Evolutionary conservation across 179 eudicot species (phyloP).

Genomic region (Silene coronaria): DNA sequence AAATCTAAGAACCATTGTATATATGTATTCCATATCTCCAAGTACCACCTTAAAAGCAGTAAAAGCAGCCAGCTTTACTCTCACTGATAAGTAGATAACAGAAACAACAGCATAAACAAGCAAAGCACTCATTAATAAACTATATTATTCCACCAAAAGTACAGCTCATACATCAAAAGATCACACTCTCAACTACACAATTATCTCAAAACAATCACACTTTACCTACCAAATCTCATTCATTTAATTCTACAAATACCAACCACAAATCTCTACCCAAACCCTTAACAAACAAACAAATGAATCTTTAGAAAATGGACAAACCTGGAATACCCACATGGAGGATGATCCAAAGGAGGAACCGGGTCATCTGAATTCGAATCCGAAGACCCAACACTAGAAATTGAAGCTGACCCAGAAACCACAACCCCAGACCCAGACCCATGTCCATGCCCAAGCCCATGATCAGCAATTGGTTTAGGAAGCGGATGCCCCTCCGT

Average conservation of each 20-base stretch:
- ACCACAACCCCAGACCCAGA: constrained; percentile 19
- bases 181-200: constrained; percentile 11
- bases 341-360: constrained; percentile 43
- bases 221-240: neutral
- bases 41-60: neutral
- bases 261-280: neutral
- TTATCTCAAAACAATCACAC: neutral
- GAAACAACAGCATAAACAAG: neutral
- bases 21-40: neutral
- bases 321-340: constrained; percentile 49
- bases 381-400: constrained; percentile 79
- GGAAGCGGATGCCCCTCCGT: constrained; percentile 59
- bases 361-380: constrained; percentile 65
- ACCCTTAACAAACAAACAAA: neutral
- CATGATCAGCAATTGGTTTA: constrained; percentile 33
- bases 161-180: constrained; percentile 21
- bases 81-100: neutral
- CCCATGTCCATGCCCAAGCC: neutral
- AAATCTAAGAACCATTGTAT: neutral
- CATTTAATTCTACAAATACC: neutral
- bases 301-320: neutral
- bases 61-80: constrained; percentile 21
- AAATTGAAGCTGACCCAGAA: constrained; percentile 60
- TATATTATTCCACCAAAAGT: neutral
- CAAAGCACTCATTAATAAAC: neutral